Base-by-base conservation (phyloP, 148 eudicot species). In the Vaccinium corymbosum region DNA sequence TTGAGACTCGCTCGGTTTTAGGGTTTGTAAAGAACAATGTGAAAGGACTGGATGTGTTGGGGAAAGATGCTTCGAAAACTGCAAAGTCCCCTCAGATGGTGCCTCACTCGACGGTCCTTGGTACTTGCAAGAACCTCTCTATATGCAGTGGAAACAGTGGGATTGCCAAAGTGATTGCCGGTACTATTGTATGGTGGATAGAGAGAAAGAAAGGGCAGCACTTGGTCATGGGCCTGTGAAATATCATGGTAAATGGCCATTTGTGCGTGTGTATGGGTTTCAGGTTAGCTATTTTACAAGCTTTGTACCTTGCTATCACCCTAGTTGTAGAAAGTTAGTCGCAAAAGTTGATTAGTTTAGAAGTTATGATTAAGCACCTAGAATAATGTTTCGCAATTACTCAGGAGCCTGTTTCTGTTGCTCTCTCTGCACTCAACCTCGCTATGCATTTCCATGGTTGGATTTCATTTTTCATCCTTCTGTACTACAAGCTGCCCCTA, bases 171-270 rank as follows among this genome's bases (percentile, higher is more conserved):
- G 94, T 84, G 95, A 95, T 85, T 95, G 98, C 81, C 93, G 91
- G 66, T 95, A 95, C 88, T 80, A 90, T 85, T 95, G 98, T 86
- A 94, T 95, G 98, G 78, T 90, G 64, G 86, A 87, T 27, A 90
- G 92, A 88, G 98, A 95, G 87, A 85, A 75, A 81, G 93, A 89
- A 82, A 90, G 93, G 89, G 91, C 89, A 84, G 86, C 83, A 76
- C 88, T 82, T 86, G 98, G 95, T 66, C 89, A 86, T 20, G 87
- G 73, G 53, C 95, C 98, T 77, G 92, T 91, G 15, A 94, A 95
- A 81, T 95, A 94, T 89, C 96, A 95, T 89, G 98, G 98, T 51
- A 95, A 95, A 88, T 95, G 98, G 98, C 98, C 98, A 8, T 94
- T 94, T 87, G 89, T 72, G 81, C 96, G 95, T 73, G 86, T 93